Base-by-base conservation (phyloP, 2,329 filamentous ascomycete species). In the Magnaporthiopsis incrustans region DNA sequence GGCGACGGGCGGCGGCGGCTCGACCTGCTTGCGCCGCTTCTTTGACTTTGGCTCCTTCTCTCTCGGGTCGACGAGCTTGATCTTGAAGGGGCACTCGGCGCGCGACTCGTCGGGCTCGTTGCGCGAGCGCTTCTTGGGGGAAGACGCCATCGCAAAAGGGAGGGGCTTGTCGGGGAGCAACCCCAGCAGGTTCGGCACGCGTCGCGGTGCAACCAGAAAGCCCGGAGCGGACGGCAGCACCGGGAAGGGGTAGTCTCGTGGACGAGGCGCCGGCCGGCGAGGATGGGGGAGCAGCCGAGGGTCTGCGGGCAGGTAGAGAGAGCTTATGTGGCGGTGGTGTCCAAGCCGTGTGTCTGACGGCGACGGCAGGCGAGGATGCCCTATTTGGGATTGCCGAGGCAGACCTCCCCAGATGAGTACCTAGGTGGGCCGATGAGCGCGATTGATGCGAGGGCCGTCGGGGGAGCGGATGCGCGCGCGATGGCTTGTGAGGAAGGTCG, bases 71-170 rank as follows among this genome's bases (percentile, higher is more conserved):
- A 80, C 77, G 61, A 78, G 73, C 56, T 73, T 72, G 63, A 85
- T 77, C 56, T 72, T 74, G 66, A 84, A 86, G 14, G 82, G 82
- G 67, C 83, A 85, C 68, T 85, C 83, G 70, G 83, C 83, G 68
- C 81, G 78, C 67, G 76, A 79, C 68, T 84, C 82, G 65, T 82
- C 73, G 64, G 74, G 69, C 63, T 81, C 77, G 63, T 77, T 72
- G 69, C 81, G 80, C 66, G 81, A 79, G 68, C 83, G 80, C 75
- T 85, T 85, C 68, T 79, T 77, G 67, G 79, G 69, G 38, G 74
- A 73, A 53, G 76, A 73, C 57, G 76, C 72, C 76, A 78, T 78
- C 68, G 38, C 44, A 44, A 11, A 32, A 6, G 33, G n/a, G n/a
- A 18, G 10, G 26, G 12, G 10, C 11, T 38, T 38, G 35, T 33